Percentiles rank a stretch among this genome's conserved stretches.
Evolutionary conservation across 23 red algal species (phyloP).

Genomic region (Rhodosorus marinus): DNA sequence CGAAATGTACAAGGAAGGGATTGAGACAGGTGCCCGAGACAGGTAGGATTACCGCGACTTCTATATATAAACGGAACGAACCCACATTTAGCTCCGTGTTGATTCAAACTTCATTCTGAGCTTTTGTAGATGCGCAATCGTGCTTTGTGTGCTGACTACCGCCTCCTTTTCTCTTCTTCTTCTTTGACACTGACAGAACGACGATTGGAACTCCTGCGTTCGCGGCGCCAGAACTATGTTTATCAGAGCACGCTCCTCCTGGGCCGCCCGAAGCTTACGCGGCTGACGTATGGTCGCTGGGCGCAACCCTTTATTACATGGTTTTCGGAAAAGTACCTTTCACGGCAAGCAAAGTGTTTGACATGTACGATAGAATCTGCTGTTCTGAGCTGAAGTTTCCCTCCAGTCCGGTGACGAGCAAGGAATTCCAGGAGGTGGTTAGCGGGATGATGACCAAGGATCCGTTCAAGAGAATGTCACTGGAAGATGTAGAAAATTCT

Average conservation of each 20-base stretch:
- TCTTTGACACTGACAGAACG: too few species aligned
- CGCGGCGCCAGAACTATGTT: constrained; percentile 46
- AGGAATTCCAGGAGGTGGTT: constrained; percentile 11
- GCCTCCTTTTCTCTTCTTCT: too few species aligned
- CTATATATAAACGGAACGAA: too few species aligned
- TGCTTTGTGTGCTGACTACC: too few species aligned
- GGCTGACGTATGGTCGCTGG: constrained; percentile 67
- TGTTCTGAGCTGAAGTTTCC: constrained; percentile 28
- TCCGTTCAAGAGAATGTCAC: constrained; percentile 4
- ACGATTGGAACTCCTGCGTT: constrained; percentile 51
- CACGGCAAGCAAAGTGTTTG: constrained; percentile 33
- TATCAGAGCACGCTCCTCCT: constrained; percentile 12
- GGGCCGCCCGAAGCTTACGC: constrained; percentile 5
- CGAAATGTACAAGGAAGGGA: constrained; percentile 1
- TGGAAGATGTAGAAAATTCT: too few species aligned
- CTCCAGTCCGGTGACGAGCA: not conserved
- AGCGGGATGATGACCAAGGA: constrained; percentile 30
- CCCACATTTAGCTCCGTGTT: too few species aligned
- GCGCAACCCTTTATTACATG: constrained; percentile 57
- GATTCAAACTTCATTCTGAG: too few species aligned
- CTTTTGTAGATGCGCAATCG: too few species aligned
- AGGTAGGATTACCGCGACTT: constrained; percentile 21
- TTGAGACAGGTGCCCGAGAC: constrained; percentile 5
- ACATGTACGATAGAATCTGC: constrained; percentile 66
- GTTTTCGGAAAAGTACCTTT: constrained; percentile 39